Evolutionary conservation across 108 stramenopile genomes (phyloP), one percentile per base, ranked within the genome.

Genomic region (Nannochloropsis oceanica): DNA sequence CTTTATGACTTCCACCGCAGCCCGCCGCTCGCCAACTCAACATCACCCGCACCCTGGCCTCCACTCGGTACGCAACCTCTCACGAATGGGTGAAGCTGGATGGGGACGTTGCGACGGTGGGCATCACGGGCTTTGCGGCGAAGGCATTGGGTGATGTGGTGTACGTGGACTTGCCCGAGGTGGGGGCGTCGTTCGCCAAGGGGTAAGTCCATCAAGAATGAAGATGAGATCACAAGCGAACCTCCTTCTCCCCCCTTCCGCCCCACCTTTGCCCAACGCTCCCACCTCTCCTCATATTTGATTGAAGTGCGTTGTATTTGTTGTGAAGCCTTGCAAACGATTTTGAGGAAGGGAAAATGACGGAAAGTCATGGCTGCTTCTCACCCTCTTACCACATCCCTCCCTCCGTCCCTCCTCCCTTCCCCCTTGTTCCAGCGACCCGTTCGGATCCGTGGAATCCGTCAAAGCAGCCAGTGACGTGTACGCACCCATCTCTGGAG

Each of bases 381-480:
- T 73, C 59, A 73, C 59, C 59, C 18, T 73, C 59, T 73, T n/a
- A n/a, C 24, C 25, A 25, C 25, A 25, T 25, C 80, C 81, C 81
- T 9, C 81, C 81, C 81, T 34, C 42, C 82, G 11, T 34, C 82
- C 42, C 13, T 44, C n/a, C 80, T 25, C 25, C n/a, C 11, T 27
- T 22, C 44, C 42, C 24, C 27, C 26, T 44, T 26, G 11, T n/a
- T 11, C 22, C 81, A 91, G 91, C 44, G 91, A 89, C 26, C 87
- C 92, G 44, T 96, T 98, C 90, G 97, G 95, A 46, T 92, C 93
- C 44, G 98, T 99, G 43, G 99, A 98, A 90, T 98, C 98, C n/a
- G 99, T 99, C 84, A 99, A 99, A 93, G 98, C 98, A 14, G 97
- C 99, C 13, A 94, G 93, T 13, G 99, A 99, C 84, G 98, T 99